Percentiles rank a stretch among this genome's conserved stretches.
Conservation (phyloP, 2,329 filamentous ascomycete species). For the Trichoderma koningiopsis region DNA sequence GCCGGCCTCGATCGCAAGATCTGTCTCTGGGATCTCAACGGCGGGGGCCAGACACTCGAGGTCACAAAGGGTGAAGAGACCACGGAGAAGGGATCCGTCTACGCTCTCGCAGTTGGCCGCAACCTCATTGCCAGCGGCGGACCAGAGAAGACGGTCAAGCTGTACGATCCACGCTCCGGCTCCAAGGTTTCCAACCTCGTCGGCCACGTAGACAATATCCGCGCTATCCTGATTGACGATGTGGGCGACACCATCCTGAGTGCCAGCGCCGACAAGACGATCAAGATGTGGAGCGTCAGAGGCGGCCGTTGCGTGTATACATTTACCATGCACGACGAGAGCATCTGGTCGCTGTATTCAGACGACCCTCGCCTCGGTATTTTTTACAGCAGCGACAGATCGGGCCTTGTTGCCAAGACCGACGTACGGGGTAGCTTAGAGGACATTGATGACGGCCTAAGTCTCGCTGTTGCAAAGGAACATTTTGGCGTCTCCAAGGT, state of each 20-base stretch:
- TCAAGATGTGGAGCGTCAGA: slow-evolving; percentile 97
- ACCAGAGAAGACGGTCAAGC: slow-evolving; percentile 86
- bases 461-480: slow-evolving; percentile 88
- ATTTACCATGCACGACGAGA: slow-evolving; percentile 97
- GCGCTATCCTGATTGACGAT: slow-evolving; percentile 86
- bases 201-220: slow-evolving; percentile 92
- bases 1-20: slow-evolving; percentile 92
- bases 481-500: slow-evolving; percentile 77
- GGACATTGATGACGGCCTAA: slow-evolving; percentile 80
- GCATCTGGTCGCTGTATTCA: slow-evolving; percentile 94
- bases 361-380: slow-evolving; percentile 81
- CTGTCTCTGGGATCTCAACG: slow-evolving; percentile 89
- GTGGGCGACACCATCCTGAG: slow-evolving; percentile 90
- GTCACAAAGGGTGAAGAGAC: slow-evolving; percentile 81
- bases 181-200: slow-evolving; percentile 95
- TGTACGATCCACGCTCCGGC: slow-evolving; percentile 89
- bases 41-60: slow-evolving; percentile 80
- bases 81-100: slow-evolving; percentile 90
- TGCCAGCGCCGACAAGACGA: slow-evolving; percentile 91
- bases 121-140: slow-evolving; percentile 88
- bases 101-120: slow-evolving; percentile 79
- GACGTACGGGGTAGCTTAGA: slow-evolving; percentile 73
- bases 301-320: slow-evolving; percentile 97
- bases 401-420: slow-evolving; percentile 93
- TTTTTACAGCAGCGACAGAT: slow-evolving; percentile 94